phyloP scores from a whole-genome alignment of 306 rosid species.

The Alnus rubra region DNA sequence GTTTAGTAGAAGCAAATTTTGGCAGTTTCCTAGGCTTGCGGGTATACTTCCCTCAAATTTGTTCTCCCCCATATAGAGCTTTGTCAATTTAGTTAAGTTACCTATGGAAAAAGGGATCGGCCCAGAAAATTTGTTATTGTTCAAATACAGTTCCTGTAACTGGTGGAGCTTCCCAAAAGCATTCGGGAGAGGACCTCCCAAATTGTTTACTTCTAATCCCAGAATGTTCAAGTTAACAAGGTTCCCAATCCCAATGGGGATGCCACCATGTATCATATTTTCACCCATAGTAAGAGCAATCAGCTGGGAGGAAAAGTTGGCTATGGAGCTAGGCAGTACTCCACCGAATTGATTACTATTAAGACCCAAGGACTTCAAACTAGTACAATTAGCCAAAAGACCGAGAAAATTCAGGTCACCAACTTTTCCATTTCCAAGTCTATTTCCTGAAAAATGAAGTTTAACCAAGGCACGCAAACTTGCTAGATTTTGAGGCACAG shows the following conservation, averaged over 20 bases:
- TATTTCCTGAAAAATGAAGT: slow-evolving; percentile 32
- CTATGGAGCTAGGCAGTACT: slow-evolving; percentile 31
- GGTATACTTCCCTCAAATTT: slow-evolving; percentile 45
- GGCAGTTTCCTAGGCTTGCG: slow-evolving; percentile 35
- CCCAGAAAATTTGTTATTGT: slow-evolving; percentile 35
- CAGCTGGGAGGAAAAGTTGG: slow-evolving; percentile 34
- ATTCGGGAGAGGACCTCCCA: slow-evolving; percentile 32
- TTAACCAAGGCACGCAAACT: slow-evolving; percentile 30
- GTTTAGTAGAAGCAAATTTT: slow-evolving; percentile 19
- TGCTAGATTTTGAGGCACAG: slow-evolving; percentile 41
- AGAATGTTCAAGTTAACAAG: slow-evolving; percentile 23
- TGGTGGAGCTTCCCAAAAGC: slow-evolving; percentile 33
- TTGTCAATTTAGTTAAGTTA: slow-evolving; percentile 33
- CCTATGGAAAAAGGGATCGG: slow-evolving; percentile 41
- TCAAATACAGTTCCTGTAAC: slow-evolving; percentile 20
- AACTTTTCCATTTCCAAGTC: slow-evolving; percentile 33
- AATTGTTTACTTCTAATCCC: slow-evolving; percentile 32
- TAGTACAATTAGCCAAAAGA: slow-evolving; percentile 36
- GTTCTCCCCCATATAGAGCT: slow-evolving; percentile 28
- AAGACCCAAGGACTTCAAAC: slow-evolving; percentile 25
- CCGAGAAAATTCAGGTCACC: slow-evolving; percentile 31
- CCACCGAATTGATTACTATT: slow-evolving; percentile 36
- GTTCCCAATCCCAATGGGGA: slow-evolving; percentile 37
- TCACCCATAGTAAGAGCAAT: not conserved
- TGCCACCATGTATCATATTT: slow-evolving; percentile 28